Evolutionary conservation across 768 basidiomycete species (phyloP).

Genomic region (Rhodotorula paludigena): DNA sequence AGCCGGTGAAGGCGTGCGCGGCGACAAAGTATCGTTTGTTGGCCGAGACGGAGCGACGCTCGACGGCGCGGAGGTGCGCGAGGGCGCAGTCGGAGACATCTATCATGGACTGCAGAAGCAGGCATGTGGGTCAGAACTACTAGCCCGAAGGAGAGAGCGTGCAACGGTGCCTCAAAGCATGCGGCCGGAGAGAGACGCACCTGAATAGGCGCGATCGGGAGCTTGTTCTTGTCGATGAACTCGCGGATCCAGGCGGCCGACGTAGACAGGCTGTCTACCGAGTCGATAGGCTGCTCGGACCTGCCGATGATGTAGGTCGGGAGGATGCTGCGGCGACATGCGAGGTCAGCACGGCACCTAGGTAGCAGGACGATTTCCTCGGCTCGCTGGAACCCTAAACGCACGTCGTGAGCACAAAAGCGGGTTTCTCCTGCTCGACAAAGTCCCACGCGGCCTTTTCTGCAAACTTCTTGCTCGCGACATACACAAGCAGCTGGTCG

Average conservation of each 20-base stretch:
- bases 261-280: conserved; percentile 4
- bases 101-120: conserved; percentile 14
- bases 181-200: not conserved
- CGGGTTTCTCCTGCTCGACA: conserved; percentile 21
- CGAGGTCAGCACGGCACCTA: not conserved
- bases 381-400: not conserved
- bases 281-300: conserved; percentile 11
- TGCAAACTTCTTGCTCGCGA: conserved; percentile 20
- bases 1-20: not conserved
- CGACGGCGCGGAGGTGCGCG: conserved; percentile 13
- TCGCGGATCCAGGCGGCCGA: conserved; percentile 10
- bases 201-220: not conserved
- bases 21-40: conserved; percentile 15
- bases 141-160: not conserved
- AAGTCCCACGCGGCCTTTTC: conserved; percentile 38
- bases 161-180: not conserved
- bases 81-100: conserved; percentile 5
- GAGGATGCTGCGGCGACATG: not conserved
- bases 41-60: not conserved
- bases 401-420: conserved; percentile 27
- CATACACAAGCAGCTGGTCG: conserved; percentile 1
- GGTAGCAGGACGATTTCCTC: not conserved
- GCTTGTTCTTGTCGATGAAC: conserved; percentile 6
- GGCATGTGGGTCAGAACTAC: too few relatives aligned
- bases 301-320: conserved; percentile 21